phyloP scores from a whole-genome alignment of 768 basidiomycete genomes.

The Boletus patriciae region DNA sequence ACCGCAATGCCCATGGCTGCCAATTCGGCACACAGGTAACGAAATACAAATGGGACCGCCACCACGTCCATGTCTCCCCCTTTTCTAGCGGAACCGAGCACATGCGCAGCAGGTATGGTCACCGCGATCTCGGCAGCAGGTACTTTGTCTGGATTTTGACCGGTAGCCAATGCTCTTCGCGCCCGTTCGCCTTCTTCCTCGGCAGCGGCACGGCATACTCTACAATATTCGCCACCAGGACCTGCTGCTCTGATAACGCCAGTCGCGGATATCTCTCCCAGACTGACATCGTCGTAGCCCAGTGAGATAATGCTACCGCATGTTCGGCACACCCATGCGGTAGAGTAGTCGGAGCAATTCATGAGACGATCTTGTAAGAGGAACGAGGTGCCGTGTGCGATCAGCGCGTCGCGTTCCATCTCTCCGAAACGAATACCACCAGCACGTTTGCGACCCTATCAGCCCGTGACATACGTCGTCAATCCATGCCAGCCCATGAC shows the following conservation, averaged over 20 bases:
- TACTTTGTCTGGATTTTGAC: constrained; percentile 43
- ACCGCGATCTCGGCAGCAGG: constrained; percentile 58
- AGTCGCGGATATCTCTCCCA: constrained; percentile 59
- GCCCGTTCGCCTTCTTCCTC: constrained; percentile 63
- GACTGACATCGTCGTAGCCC: constrained; percentile 86
- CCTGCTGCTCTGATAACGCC: constrained; percentile 59
- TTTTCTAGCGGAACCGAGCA: constrained; percentile 57
- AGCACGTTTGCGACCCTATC: constrained; percentile 92
- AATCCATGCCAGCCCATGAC: background rate
- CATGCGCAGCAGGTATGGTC: constrained; percentile 64
- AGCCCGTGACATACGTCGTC: background rate
- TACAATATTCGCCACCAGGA: constrained; percentile 90
- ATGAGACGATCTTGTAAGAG: constrained; percentile 96
- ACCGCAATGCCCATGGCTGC: constrained; percentile 98
- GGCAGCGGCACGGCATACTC: constrained; percentile 79
- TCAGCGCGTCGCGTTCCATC: constrained; percentile 99
- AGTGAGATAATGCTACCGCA: constrained; percentile 96
- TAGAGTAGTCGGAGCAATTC: constrained; percentile 99
- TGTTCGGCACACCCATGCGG: constrained; percentile 96
- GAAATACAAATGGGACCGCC: constrained; percentile 93
- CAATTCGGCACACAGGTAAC: constrained; percentile 92
- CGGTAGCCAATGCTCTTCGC: constrained; percentile 59
- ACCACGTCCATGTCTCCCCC: constrained; percentile 91
- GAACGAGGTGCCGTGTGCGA: constrained; percentile 98
- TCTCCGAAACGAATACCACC: constrained; percentile 99